These are phyloP conservation scores for Penicillium brasilianum DNA, from an alignment of 2,329 filamentous ascomycete species.

Conservation along the genomic window DNA sequence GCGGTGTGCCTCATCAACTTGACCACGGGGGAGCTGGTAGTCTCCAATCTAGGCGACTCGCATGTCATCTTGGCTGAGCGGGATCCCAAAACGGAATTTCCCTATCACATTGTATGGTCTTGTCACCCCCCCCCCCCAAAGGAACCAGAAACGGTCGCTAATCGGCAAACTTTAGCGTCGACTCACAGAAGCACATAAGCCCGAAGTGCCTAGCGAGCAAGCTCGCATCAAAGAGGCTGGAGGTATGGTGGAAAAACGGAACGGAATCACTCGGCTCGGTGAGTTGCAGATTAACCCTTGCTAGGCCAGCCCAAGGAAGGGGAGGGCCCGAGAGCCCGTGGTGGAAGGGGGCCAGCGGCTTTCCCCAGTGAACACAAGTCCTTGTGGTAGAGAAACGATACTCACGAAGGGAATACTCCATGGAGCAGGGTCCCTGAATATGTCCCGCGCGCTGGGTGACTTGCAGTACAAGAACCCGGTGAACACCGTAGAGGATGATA, in stretches of 20 bases:
- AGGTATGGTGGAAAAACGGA: slow-evolving; percentile 32
- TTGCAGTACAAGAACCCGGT: slow-evolving; percentile 46
- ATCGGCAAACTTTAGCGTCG: slow-evolving; percentile 33
- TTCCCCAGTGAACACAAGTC: not conserved
- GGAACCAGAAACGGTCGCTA: not conserved
- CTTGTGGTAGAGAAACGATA: not conserved
- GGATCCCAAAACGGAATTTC: slow-evolving; percentile 32
- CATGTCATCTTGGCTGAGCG: slow-evolving; percentile 42
- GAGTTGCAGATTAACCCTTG: slow-evolving; percentile 5
- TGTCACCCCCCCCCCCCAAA: not conserved
- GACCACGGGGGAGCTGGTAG: slow-evolving; percentile 37
- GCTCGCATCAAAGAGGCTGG: slow-evolving; percentile 41
- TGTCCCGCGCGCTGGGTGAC: slow-evolving; percentile 45
- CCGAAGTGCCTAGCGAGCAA: slow-evolving; percentile 35
- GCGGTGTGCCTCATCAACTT: slow-evolving; percentile 42
- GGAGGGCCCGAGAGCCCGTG: slow-evolving; percentile 1
- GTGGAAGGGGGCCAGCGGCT: not conserved
- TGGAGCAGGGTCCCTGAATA: slow-evolving; percentile 39
- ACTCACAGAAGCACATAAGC: slow-evolving; percentile 41
- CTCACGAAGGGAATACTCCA: not conserved
- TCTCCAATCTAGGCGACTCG: slow-evolving; percentile 44
- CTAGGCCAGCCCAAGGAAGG: slow-evolving; percentile 3
- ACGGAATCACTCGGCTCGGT: slow-evolving; percentile 40
- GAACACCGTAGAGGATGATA: slow-evolving; percentile 29
- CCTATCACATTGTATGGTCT: slow-evolving; percentile 32